These are phyloP conservation scores for Fonsecaea nubica DNA, from an alignment of 2,329 filamentous ascomycete genomes.

Conservation along the genomic window DNA sequence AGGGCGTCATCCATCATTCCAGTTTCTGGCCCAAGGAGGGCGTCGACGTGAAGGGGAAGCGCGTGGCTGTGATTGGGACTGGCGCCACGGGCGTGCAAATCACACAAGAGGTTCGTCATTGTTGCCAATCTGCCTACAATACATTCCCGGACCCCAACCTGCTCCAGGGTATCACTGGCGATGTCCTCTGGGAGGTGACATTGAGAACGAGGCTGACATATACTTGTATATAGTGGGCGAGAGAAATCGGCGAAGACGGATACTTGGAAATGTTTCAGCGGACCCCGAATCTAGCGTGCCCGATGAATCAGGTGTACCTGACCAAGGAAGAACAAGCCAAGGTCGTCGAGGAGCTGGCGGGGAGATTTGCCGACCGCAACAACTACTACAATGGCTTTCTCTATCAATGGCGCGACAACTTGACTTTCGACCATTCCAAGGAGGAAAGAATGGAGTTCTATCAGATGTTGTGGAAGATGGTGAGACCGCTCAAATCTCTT, in stretches of 20 bases:
- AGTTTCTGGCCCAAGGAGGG: slow-evolving; percentile 65
- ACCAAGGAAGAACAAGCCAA: slow-evolving; percentile 58
- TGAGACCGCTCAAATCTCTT: slow-evolving; percentile 19
- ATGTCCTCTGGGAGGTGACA: slow-evolving; percentile 49
- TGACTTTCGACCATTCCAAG: slow-evolving; percentile 28
- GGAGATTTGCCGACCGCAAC: slow-evolving; percentile 41
- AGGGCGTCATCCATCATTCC: slow-evolving; percentile 65
- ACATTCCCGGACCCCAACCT: not conserved
- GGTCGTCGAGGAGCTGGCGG: slow-evolving; percentile 17
- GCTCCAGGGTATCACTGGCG: not conserved
- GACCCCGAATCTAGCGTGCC: slow-evolving; percentile 70
- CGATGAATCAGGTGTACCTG: slow-evolving; percentile 62
- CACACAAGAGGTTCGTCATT: slow-evolving; percentile 59
- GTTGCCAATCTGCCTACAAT: not conserved
- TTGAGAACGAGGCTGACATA: not conserved
- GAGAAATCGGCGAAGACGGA: slow-evolving; percentile 58
- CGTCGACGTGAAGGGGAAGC: slow-evolving; percentile 65
- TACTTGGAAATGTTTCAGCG: slow-evolving; percentile 61
- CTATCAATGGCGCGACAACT: slow-evolving; percentile 62
- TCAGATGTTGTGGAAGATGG: slow-evolving; percentile 54
- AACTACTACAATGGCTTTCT: slow-evolving; percentile 66
- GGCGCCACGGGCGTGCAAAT: slow-evolving; percentile 70
- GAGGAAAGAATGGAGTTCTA: slow-evolving; percentile 52
- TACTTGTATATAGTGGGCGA: slow-evolving; percentile 22
- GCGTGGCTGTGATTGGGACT: slow-evolving; percentile 69